Conservation (phyloP, 176 grass and related monocot species). For the Themeda triandra region DNA sequence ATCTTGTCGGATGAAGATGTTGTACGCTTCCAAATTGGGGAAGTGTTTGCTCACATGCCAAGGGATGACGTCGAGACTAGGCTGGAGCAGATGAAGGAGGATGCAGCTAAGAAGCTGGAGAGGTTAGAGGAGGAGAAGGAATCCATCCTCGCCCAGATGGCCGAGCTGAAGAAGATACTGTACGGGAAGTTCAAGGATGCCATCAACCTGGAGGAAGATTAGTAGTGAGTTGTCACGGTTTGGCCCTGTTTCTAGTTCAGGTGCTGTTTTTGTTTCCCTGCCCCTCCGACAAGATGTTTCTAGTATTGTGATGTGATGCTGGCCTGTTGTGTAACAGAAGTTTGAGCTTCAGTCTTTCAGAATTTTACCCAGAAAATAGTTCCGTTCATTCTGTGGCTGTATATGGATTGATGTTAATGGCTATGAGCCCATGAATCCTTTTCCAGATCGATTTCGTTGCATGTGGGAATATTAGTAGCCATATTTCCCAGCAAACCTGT, state of each 20-base stretch:
- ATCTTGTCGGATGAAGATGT: slow-evolving; percentile 96
- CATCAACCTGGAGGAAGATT: slow-evolving; percentile 99
- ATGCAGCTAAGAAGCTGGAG: slow-evolving; percentile 68
- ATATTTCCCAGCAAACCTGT: neutral
- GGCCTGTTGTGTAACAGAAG: neutral
- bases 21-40: slow-evolving; percentile 88
- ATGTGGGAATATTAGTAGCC: neutral
- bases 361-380: neutral
- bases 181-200: slow-evolving; percentile 96
- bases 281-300: no score
- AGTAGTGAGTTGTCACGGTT: neutral
- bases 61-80: slow-evolving; percentile 75
- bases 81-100: slow-evolving; percentile 96
- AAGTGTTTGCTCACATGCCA: slow-evolving; percentile 89
- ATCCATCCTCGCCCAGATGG: slow-evolving; percentile 73
- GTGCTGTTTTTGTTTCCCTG: neutral
- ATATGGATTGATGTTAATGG: neutral
- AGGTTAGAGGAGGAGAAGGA: slow-evolving; percentile 83
- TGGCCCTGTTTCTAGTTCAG: neutral
- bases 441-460: neutral
- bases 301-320: no score
- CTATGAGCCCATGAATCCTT: neutral
- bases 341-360: neutral
- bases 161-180: slow-evolving; percentile 82
- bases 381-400: neutral